Base-by-base conservation (phyloP, 2,329 filamentous ascomycete species). In the Huntiella abstrusa region DNA sequence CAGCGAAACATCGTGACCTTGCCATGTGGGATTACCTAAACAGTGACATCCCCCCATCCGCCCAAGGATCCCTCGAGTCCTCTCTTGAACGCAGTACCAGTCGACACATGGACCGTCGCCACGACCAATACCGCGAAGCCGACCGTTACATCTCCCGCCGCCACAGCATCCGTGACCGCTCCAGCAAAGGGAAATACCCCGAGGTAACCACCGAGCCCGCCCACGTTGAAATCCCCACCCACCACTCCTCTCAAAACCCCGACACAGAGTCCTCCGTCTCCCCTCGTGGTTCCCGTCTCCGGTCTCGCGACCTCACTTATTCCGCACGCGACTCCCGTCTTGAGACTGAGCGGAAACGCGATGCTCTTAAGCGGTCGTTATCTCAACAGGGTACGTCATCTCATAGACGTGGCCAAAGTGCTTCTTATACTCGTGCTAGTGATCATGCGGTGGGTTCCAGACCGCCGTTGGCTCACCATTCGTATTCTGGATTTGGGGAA, bases 311-410 rank as follows among this genome's bases (percentile, higher is more conserved):
- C 15, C 17, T 43, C 6, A 13, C n/a, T 2, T 43, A 43, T 6
- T 43, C 41, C 8, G 41, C 7, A 11, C 44, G 44, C 4, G 36
- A 40, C 12, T n/a, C 22, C 28, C 17, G 34, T 39, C 11, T 40
- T 28, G 28, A 40, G 17, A 12, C 41, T 13, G 32, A 43, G 17
- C 22, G 41, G 7, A 39, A 39, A 16, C 43, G 41, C 12, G 47
- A 45, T 34, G 38, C 19, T 3, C 38, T 49, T 11, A 45, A 36
- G 19, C 42, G 47, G 8, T 46, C 48, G 2, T 36, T 40, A 22
- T 43, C 46, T 8, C 22, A 37, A 28, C 22, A 28, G 22, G 22
- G 13, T 40, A 43, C 22, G 22, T 43, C 17, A 33, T 47, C 35
- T 42, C 40, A 34, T 22, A 38, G 10, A 22, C 38, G 12, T 17